Evolutionary conservation across 228 moss, liverwort and hornwort genomes (phyloP).

Genomic region (Sphagnum fallax): DNA sequence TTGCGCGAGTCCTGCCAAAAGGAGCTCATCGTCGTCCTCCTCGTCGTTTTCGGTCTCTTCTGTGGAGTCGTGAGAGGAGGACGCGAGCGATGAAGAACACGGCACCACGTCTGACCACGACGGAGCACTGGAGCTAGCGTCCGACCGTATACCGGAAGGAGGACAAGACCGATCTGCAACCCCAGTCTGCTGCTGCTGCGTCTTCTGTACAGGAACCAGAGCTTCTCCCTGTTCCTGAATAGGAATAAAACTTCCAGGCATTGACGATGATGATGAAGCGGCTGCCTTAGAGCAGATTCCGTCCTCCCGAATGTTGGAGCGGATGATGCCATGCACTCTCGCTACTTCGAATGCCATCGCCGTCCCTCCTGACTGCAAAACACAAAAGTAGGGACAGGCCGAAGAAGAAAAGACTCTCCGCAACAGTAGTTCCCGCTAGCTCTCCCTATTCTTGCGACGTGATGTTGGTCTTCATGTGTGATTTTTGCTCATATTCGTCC

Average conservation of each 20-base stretch:
- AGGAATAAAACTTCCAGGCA: no score
- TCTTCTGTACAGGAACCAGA: not conserved
- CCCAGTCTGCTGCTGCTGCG: not conserved
- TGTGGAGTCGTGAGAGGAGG: constrained; percentile 36
- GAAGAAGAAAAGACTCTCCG: no score
- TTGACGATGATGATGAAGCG: not conserved
- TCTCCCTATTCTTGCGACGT: no score
- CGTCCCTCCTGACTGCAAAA: no score
- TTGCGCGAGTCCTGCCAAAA: constrained; percentile 70
- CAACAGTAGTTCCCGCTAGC: no score
- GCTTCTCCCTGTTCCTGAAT: not conserved
- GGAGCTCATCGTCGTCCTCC: constrained; percentile 59
- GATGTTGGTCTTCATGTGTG: no score
- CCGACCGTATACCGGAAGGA: not conserved
- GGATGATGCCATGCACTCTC: constrained; percentile 44
- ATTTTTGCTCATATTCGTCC: no score
- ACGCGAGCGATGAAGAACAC: constrained; percentile 5
- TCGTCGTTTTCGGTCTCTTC: constrained; percentile 43
- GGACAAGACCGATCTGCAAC: not conserved
- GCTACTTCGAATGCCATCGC: constrained; percentile 58
- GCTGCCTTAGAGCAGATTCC: not conserved
- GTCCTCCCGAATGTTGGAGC: constrained; percentile 37
- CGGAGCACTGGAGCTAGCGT: no score
- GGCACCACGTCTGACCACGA: no score
- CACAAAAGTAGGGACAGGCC: no score